Percentiles rank a stretch among this genome's conserved stretches.
These are phyloP conservation scores for Pleurozium schreberi DNA, from an alignment of 225 moss, liverwort and hornwort genomes.

Conservation along the genomic window DNA sequence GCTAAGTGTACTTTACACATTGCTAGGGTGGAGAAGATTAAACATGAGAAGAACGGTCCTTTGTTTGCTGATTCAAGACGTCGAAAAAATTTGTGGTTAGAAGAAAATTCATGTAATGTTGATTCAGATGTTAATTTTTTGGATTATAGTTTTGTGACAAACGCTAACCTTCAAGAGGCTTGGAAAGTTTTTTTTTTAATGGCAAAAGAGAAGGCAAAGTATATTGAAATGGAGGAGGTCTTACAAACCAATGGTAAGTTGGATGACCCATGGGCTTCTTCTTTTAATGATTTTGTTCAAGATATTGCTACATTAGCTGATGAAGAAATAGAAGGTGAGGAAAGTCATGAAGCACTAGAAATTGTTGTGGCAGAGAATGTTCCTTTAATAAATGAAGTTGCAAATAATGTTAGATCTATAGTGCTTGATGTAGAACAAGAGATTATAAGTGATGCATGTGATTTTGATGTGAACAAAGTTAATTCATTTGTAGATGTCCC, in stretches of 20 bases:
- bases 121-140: background rate
- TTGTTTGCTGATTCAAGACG: background rate
- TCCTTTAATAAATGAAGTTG: background rate
- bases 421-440: too few species aligned
- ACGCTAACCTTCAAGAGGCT: background rate
- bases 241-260: background rate
- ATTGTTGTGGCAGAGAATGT: background rate
- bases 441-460: background rate
- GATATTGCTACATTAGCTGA: background rate
- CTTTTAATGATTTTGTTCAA: background rate
- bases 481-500: background rate
- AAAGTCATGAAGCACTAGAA: background rate
- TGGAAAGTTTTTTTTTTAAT: background rate
- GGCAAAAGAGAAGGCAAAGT: background rate
- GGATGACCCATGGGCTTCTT: background rate
- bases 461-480: background rate
- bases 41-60: background rate
- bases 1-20: background rate
- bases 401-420: too few species aligned
- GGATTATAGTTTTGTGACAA: background rate
- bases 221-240: background rate
- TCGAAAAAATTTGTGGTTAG: background rate
- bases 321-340: background rate
- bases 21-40: background rate
- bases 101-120: background rate